A percentile compares a stretch with the other conserved stretches of the same genome.
Conservation (phyloP, 2,329 filamentous ascomycete species). For the Fusarium sp. region DNA sequence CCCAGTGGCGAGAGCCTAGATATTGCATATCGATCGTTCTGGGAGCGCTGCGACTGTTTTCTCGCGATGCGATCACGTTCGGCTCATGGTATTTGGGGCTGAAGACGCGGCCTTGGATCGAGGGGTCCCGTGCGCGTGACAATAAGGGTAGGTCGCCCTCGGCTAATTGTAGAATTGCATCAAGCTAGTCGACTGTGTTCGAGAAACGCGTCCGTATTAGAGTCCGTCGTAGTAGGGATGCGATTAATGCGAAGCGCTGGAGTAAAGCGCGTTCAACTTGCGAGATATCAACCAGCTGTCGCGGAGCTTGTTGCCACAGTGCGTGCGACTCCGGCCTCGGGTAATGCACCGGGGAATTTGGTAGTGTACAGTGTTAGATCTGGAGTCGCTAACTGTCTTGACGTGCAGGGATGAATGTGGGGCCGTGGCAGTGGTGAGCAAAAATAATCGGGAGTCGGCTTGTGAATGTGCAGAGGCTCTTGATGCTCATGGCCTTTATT, state of each 20-base stretch:
- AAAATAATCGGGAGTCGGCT: background rate
- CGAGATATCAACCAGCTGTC: conserved; percentile 40
- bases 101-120: conserved; percentile 39
- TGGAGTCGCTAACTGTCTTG: conserved; percentile 3
- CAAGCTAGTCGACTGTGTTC: background rate
- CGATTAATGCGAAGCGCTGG: conserved; percentile 22
- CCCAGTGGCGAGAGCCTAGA: conserved; percentile 21
- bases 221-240: conserved; percentile 14
- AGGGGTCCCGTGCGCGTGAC: conserved; percentile 11
- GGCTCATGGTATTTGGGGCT: conserved; percentile 39
- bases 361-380: conserved; percentile 18
- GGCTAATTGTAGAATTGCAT: conserved; percentile 4
- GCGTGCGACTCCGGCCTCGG: conserved; percentile 39
- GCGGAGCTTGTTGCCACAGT: conserved; percentile 46
- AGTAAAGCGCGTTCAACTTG: conserved; percentile 42
- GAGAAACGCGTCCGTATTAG: conserved; percentile 21
- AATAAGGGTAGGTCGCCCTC: conserved; percentile 1
- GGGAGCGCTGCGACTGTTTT: conserved; percentile 37
- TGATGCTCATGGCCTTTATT: background rate
- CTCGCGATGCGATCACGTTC: conserved; percentile 37
- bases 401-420: conserved; percentile 33
- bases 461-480: background rate
- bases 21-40: conserved; percentile 48
- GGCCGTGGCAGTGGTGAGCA: background rate
- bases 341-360: background rate